Evolutionary conservation across 495 filamentous ascomycete species (phyloP), one percentile per base, ranked within the genome.

Genomic region (Talaromyces nanjingensis): DNA sequence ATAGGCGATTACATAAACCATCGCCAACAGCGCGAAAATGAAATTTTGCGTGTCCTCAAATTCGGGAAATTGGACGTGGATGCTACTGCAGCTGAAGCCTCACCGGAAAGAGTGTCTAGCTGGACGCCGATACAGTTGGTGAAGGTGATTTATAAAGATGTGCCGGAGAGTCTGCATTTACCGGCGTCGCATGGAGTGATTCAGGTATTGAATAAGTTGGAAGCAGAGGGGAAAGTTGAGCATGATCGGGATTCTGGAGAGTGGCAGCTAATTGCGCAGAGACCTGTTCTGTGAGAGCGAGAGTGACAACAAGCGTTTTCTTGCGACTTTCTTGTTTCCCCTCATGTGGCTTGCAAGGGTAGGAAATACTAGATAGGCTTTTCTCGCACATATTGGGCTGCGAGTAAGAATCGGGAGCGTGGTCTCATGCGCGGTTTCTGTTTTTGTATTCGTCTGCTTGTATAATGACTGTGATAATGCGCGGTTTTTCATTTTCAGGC

Each of bases 111-210:
- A 29, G 70, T 60, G 65, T 42, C 45, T 29, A 71, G 66, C 0
- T 91, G 87, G 87, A 88, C 85, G 22, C 76, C 86, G 7, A 87
- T 93, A 79, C 89, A 92, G 69, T 78, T 98, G 52, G 96, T 98
- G 27, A 89, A 90, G 74, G 75, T 86, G 25, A 89, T 98, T 22
- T 98, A 98, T 70, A 79, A 80, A 52, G 88, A 90, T 73, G 85
- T 96, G 6, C 85, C 89, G 5, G 87, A 89, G 72, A 85, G 79
- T 66, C 77, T 98, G 66, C 89, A 91, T 73, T 66, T 80, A 31
- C 86, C 93, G 16, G 91, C 91, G 4, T 86, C 86, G 54, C 76
- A 79, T 47, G 91, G 90, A 4, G 79, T 91, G 24, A 53, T 85
- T 53, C 85, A 87, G 73, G 85, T 93, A 56, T 70, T 94, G 64